Conservation (phyloP, 2,329 filamentous ascomycete species). For the Paracoccidioides brasiliensis region DNA sequence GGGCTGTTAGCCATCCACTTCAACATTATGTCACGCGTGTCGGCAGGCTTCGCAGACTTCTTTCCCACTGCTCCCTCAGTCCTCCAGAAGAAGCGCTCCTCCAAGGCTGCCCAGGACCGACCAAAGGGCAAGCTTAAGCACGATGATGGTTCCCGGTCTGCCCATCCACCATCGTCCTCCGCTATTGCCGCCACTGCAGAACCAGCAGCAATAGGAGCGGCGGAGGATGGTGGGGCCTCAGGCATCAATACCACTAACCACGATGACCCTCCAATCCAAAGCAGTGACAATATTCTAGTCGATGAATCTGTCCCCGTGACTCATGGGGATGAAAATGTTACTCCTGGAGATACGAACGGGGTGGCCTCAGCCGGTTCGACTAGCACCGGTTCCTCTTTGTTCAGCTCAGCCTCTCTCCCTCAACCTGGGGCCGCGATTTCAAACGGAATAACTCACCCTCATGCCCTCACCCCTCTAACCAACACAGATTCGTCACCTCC, state of each 20-base stretch:
- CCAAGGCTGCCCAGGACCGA: constrained; percentile 42
- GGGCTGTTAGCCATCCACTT: constrained; percentile 29
- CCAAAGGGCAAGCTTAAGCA: constrained; percentile 42
- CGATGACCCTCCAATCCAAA: background rate
- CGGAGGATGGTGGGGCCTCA: constrained; percentile 4
- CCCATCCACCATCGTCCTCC: constrained; percentile 5
- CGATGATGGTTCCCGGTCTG: constrained; percentile 11
- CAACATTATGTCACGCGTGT: constrained; percentile 63
- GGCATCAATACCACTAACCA: background rate
- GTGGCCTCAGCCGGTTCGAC: constrained; percentile 60
- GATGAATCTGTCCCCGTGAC: background rate
- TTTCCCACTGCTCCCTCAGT: constrained; percentile 66
- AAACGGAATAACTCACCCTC: constrained; percentile 36
- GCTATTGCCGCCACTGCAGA: constrained; percentile 8
- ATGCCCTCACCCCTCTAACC: constrained; percentile 52
- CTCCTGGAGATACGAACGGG: constrained; percentile 39
- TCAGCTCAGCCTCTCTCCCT: constrained; percentile 44
- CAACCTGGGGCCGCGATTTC: constrained; percentile 41
- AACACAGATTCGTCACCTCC: constrained; percentile 52
- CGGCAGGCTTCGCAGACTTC: constrained; percentile 74
- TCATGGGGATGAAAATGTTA: constrained; percentile 9
- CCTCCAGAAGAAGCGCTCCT: constrained; percentile 35
- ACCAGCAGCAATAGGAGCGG: background rate
- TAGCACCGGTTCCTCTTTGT: constrained; percentile 59
- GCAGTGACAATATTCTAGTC: background rate